phyloP scores from a whole-genome alignment of 371 early-diverging fungal species.

The Apophysomyces trapeziformis region DNA sequence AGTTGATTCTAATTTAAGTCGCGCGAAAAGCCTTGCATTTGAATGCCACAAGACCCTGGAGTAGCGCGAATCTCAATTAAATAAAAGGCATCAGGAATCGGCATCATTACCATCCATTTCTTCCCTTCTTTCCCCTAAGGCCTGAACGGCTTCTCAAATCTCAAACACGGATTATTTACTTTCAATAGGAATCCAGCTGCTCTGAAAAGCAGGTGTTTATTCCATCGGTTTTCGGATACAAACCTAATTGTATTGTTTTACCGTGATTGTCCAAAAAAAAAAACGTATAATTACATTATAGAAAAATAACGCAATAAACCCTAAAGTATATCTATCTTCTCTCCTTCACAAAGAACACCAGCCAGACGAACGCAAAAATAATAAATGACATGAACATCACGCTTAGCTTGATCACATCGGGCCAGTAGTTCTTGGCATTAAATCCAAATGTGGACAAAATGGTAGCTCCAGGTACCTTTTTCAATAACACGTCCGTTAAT shows the following conservation, averaged over 20 bases:
- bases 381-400: slow-evolving; percentile 68
- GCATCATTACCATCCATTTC: no score
- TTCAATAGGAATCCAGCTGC: no score
- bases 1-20: no score
- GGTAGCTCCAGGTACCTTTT: slow-evolving; percentile 79
- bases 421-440: slow-evolving; percentile 84
- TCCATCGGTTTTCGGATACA: neutral
- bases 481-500: slow-evolving; percentile 2
- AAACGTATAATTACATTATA: slow-evolving; percentile 3
- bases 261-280: slow-evolving; percentile 7
- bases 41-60: no score
- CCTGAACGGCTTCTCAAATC: no score
- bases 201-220: neutral
- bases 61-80: no score
- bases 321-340: slow-evolving; percentile 52
- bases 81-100: no score
- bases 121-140: no score
- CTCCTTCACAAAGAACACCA: slow-evolving; percentile 87
- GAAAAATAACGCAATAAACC: neutral
- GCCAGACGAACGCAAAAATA: slow-evolving; percentile 75
- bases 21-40: no score
- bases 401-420: slow-evolving; percentile 72
- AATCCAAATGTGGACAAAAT: slow-evolving; percentile 92
- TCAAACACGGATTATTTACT: no score
- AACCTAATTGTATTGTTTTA: no score